Evolutionary conservation across 1,139 yeast species (phyloP), one percentile per base, ranked within the genome.

Genomic region (Pneumocystis murina): DNA sequence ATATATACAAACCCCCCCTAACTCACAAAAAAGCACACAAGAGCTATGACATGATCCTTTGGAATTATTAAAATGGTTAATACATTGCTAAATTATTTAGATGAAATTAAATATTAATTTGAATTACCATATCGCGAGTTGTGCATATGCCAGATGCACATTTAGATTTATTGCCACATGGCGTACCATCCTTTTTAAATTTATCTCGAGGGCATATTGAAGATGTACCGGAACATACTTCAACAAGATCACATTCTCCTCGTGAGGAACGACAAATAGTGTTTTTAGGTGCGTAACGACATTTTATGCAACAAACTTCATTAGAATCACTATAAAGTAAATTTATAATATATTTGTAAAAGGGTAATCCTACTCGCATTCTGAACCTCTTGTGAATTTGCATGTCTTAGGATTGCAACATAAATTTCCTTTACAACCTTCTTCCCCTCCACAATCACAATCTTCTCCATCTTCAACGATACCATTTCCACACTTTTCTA

Each of bases 381-480:
- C 71, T 2, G 78, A 71, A 4, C 74, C 74, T 2, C 64, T 16
- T 4, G 68, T 71, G 66, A 75, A 74, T 67, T 70, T 72, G 68
- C 77, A 74, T 1, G 78, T 75, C 30, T 64, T 68, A 8, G 76
- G 74, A 63, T 76, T 76, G 62, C 77, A 76, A 68, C 79, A 76
- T 7, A 69, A 40, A 63, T 74, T 71, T 57, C 64, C 69, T 20
- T 68, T 69, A 64, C 78, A 75, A 4, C 75, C 76, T n/a, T 69
- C 72, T 16, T 60, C 71, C 12, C 77, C 77, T 17, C 78, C 78
- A 66, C 78, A 75, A 64, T 75, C 78, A 64, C 78, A 75, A 35
- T 75, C 77, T 63, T 75, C 78, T 16, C 78, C 78, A 20, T 73
- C 76, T 64, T 75, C 78, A 4, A 75, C 77, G 62, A 75, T 75